Evolutionary conservation across 2,329 filamentous ascomycete species (phyloP), one percentile per base, ranked within the genome.

Genomic region (Talaromyces pinophilus): DNA sequence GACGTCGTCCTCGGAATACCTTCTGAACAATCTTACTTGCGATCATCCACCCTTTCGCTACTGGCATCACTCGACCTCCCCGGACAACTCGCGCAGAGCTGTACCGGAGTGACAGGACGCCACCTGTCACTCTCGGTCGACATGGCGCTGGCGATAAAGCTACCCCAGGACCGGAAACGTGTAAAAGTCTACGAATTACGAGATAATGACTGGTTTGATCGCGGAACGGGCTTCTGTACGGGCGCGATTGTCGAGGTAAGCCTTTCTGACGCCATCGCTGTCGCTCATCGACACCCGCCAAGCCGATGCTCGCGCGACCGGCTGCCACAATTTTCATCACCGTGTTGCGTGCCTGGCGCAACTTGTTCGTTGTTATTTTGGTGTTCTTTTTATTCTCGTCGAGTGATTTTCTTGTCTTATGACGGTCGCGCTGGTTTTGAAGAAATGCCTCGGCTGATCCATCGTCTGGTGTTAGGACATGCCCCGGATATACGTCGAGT

Each of bases 111-210:
- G 75, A 77, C 75, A 76, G 77, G 74, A 72, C 74, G 73, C 72
- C 72, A 71, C 71, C 72, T 72, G 69, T 71, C 71, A 70, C 70
- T 70, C 69, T 63, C 74, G 76, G 69, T 75, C 59, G 79, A 71
- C 73, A 84, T 82, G 82, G 80, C 81, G 74, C 76, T 81, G 77
- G 80, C 80, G 71, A 74, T 80, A 71, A 79, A 81, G 73, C 77
- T 80, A 71, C 76, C 81, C 73, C 80, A 81, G 75, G 82, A 82
- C 77, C 82, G 80, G 74, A 83, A 82, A 75, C 77, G 95, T 85
- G 95, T 98, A 81, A 99, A 99, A 85, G 95, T 99, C 78, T 99
- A 99, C 81, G 95, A 98, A 84, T 87, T 99, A 75, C 92, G 92
- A 79, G 93, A 97, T 82, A 97, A 96, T 85, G 95, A 98, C 87